Base-by-base conservation (phyloP, 2,329 filamentous ascomycete species). In the Aureobasidium sp. region DNA sequence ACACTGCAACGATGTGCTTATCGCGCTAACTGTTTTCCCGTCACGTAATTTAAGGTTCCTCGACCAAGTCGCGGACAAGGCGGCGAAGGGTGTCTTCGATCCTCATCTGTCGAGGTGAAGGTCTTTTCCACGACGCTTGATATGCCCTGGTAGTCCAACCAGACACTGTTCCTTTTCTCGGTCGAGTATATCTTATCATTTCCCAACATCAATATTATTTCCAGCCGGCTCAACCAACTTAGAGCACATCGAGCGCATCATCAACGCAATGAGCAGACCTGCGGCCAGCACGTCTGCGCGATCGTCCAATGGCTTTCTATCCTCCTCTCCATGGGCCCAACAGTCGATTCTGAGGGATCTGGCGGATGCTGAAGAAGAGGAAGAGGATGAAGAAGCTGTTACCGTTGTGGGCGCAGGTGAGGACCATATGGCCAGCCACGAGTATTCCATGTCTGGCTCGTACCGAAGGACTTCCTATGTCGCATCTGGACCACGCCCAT, bases 401-500 rank as follows among this genome's bases (percentile, higher is more conserved):
- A 32, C 25, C 10, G 16, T 21, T 25, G 29, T n/a, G 34, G 45
- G 25, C 15, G 45, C 25, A 29, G 45, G 39, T 37, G 39, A 50
- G 16, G 21, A 21, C 21, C 30, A 58, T 67, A 61, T 16, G 47
- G 32, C 27, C 45, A 67, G 42, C 29, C 45, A 49, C 21, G 57
- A 59, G 10, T 74, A 77, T 63, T 82, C 83, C n/a, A 79, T 88
- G 76, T 78, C 80, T n/a, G 81, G 83, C 39, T 83, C 83, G 34
- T 96, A 94, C 75, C 85, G 89, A 61, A 83, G 91, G 49, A 90
- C 91, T 1, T 89, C 86, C 66, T 88, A 87, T 69, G 86, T 94
- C 47, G 86, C 87, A 34, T 88, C 87, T 13, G 86, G 87, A 29
- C 82, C 85, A 1, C 81, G 90, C 59, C 86, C 88, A 3, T 83